Conservation (phyloP, 805 yeast genomes). For the Nakazawaea pomicola region DNA sequence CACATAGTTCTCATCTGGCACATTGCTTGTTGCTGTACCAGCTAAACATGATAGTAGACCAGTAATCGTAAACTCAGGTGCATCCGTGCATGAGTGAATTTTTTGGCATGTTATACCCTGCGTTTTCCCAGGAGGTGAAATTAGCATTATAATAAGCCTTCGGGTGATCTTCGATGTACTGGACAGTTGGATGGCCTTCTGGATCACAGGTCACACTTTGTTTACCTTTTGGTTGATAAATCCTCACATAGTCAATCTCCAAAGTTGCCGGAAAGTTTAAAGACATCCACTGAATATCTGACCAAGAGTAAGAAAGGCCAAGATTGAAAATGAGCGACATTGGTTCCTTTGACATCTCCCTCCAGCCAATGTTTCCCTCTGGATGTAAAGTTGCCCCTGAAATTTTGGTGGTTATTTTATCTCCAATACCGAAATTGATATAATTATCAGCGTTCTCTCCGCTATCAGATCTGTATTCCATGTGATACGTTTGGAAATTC, state of each 20-base stretch:
- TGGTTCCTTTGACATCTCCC: constrained; percentile 77
- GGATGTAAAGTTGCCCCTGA: constrained; percentile 33
- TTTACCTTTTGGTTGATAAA: constrained; percentile 32
- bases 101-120: constrained; percentile 32
- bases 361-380: constrained; percentile 56
- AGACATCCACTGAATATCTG: constrained; percentile 30
- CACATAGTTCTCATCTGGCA: no score
- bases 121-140: constrained; percentile 32
- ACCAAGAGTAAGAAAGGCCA: constrained; percentile 64
- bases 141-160: constrained; percentile 31
- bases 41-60: no score
- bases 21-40: no score
- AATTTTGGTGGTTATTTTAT: constrained; percentile 24
- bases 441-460: constrained; percentile 23
- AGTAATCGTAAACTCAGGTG: background rate
- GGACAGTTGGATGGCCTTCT: constrained; percentile 28
- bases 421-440: constrained; percentile 30
- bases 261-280: constrained; percentile 32
- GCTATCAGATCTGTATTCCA: constrained; percentile 29
- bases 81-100: constrained; percentile 15
- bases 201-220: constrained; percentile 34
- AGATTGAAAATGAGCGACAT: constrained; percentile 76
- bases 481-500: constrained; percentile 28
- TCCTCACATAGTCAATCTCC: constrained; percentile 34
- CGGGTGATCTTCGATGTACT: constrained; percentile 29